phyloP scores from a whole-genome alignment of 2,329 filamentous ascomycete species.

The Claviceps digitariae region DNA sequence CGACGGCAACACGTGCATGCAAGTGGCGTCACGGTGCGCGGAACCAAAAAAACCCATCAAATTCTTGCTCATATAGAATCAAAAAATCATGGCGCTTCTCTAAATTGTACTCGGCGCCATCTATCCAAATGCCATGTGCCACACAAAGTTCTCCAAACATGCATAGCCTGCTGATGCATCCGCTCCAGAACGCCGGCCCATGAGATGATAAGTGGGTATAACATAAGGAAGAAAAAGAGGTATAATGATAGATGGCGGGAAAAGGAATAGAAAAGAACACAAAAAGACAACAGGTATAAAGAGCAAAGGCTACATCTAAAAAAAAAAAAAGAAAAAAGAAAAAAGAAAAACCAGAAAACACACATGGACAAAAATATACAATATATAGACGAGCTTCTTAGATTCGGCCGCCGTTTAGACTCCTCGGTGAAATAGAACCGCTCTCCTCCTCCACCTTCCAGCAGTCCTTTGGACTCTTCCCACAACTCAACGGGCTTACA shows the following conservation, averaged over 20 bases:
- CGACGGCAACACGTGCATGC: no score
- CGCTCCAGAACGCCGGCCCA: neutral
- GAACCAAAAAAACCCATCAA: no score
- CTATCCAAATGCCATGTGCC: neutral
- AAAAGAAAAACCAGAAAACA: no score
- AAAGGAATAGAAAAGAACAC: neutral
- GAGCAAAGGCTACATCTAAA: neutral
- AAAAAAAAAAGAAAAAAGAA: neutral
- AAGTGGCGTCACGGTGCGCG: no score
- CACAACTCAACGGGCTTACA: conserved; percentile 3
- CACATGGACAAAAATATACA: neutral
- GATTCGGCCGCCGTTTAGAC: neutral
- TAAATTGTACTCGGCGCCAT: neutral
- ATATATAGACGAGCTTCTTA: neutral
- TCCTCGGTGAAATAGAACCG: neutral
- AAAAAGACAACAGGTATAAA: no score
- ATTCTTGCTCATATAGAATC: no score
- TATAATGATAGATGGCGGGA: neutral
- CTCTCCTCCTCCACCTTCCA: neutral
- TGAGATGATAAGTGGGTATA: neutral
- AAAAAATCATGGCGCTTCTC: no score
- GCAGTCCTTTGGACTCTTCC: neutral
- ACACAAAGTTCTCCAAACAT: neutral
- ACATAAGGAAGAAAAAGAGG: neutral
- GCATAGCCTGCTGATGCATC: neutral